These are phyloP conservation scores for Amoebophrya sp. DNA, from an alignment of 169 alveolate genomes.

Conservation along the genomic window DNA sequence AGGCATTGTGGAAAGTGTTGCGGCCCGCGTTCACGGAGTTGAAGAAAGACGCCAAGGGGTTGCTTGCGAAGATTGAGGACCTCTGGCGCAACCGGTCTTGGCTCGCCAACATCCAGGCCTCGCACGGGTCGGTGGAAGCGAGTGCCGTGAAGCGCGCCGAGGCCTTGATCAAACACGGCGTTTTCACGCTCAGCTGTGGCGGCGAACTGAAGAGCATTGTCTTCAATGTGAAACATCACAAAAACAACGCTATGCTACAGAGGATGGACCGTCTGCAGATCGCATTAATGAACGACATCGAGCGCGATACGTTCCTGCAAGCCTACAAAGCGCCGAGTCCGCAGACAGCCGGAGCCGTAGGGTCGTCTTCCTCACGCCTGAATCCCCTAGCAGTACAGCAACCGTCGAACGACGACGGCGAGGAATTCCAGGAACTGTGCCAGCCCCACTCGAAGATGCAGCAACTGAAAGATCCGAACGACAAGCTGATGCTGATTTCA, in stretches of 20 bases:
- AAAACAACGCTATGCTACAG: too few species aligned
- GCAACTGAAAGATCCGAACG: neutral
- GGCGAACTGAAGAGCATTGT: neutral
- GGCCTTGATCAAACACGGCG: neutral
- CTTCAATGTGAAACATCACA: neutral
- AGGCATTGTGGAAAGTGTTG: neutral
- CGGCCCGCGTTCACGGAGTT: neutral
- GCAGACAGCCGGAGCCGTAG: neutral
- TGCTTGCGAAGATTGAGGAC: neutral
- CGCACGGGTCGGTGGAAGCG: constrained; percentile 13
- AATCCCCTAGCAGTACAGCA: too few species aligned
- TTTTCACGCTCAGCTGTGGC: neutral
- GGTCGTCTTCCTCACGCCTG: neutral
- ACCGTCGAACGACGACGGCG: neutral
- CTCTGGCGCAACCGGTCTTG: neutral
- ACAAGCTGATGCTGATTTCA: constrained; percentile 16
- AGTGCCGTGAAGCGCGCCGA: constrained; percentile 16
- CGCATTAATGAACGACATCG: neutral
- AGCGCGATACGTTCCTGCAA: neutral
- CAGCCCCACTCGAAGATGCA: too few species aligned
- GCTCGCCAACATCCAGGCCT: neutral
- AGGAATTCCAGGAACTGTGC: neutral
- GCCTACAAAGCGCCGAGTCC: neutral
- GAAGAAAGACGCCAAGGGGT: neutral
- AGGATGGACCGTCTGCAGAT: neutral